Conservation (phyloP, 371 early-diverging fungal genomes). For the Zychaea mexicana region DNA sequence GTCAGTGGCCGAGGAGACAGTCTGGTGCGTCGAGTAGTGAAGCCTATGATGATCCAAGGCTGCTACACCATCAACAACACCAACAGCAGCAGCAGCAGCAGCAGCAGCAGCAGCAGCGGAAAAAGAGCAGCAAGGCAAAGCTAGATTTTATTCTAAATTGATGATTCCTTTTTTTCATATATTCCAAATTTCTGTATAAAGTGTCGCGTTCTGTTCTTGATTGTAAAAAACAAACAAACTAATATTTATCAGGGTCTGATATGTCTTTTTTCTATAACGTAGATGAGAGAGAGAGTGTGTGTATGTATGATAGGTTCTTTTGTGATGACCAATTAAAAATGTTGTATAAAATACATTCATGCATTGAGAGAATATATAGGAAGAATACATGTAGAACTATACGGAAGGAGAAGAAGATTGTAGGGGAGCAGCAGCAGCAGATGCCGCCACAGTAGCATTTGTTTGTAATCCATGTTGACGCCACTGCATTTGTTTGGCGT, state of each 20-base stretch:
- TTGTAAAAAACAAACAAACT: too few species aligned
- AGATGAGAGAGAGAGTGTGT: too few species aligned
- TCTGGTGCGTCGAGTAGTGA: neutral
- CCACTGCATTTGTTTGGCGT: conserved; percentile 58
- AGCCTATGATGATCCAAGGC: neutral
- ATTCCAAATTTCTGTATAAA: neutral
- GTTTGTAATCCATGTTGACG: conserved; percentile 16
- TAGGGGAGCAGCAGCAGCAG: too few species aligned
- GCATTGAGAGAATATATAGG: too few species aligned
- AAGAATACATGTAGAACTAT: neutral
- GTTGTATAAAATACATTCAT: too few species aligned
- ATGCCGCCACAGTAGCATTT: neutral
- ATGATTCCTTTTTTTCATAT: neutral
- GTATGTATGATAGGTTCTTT: too few species aligned
- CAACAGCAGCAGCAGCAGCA: conserved; percentile 1
- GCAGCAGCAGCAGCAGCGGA: conserved; percentile 1
- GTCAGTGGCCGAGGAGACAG: neutral
- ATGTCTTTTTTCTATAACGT: too few species aligned
- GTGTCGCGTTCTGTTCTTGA: too few species aligned
- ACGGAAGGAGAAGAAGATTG: neutral
- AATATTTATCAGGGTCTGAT: too few species aligned
- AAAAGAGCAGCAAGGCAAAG: conserved; percentile 25
- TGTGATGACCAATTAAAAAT: too few species aligned
- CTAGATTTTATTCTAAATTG: conserved; percentile 37
- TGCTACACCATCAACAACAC: neutral